These are phyloP conservation scores for Neurospora hispaniola DNA, from an alignment of 495 filamentous ascomycete species.

Conservation along the genomic window DNA sequence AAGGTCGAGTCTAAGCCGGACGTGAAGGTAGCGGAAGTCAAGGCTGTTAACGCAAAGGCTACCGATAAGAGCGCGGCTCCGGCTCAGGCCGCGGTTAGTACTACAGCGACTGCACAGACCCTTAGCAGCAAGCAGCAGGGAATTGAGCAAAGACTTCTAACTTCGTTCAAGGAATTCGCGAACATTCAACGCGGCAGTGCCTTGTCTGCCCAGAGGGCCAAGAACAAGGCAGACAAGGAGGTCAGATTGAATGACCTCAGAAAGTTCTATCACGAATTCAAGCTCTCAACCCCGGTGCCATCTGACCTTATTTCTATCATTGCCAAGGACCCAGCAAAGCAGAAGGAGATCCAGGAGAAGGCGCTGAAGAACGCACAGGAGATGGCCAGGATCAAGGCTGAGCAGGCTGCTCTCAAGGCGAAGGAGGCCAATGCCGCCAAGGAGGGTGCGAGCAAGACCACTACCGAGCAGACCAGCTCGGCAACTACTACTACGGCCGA, in stretches of 20 bases:
- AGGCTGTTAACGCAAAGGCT: constrained; percentile 24
- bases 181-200: constrained; percentile 38
- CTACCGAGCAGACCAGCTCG: constrained; percentile 14
- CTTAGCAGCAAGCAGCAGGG: background rate
- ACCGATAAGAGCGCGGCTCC: constrained; percentile 20
- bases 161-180: constrained; percentile 75
- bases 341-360: constrained; percentile 83
- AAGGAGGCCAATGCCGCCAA: constrained; percentile 25
- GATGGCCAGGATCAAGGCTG: constrained; percentile 32
- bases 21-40: constrained; percentile 12
- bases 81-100: constrained; percentile 38
- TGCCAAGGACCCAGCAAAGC: constrained; percentile 87
- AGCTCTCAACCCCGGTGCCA: constrained; percentile 82
- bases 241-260: constrained; percentile 87
- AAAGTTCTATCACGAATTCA: constrained; percentile 91
- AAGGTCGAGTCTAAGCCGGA: constrained; percentile 5
- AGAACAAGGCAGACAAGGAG: constrained; percentile 73
- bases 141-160: constrained; percentile 66
- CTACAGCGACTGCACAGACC: constrained; percentile 43
- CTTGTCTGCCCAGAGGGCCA: constrained; percentile 63
- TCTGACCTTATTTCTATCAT: constrained; percentile 88
- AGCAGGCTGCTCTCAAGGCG: constrained; percentile 27
- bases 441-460: constrained; percentile 25
- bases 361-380: constrained; percentile 59
- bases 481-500: constrained; percentile 18